Evolutionary conservation across 208 protist genomes (phyloP).

Genomic region (Trypanosoma rangeli): DNA sequence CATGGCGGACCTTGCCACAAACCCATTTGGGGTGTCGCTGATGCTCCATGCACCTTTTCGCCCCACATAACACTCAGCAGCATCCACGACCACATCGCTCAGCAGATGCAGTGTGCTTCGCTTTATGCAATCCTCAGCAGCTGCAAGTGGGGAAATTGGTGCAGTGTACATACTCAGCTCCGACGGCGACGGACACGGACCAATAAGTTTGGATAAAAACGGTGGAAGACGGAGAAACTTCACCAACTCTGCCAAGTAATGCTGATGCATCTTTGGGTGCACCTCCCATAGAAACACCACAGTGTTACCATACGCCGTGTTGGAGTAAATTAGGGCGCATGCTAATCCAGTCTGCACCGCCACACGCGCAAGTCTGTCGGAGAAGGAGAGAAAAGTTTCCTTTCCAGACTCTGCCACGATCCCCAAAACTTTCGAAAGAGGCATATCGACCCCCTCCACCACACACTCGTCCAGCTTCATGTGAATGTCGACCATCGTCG

Average conservation of each 20-base stretch:
- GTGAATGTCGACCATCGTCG: constrained; percentile 57
- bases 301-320: constrained; percentile 40
- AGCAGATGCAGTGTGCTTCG: constrained; percentile 47
- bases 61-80: constrained; percentile 24
- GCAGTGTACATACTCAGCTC: constrained; percentile 46
- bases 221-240: constrained; percentile 45
- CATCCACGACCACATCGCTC: constrained; percentile 65
- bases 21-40: background rate
- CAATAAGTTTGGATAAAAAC: constrained; percentile 59
- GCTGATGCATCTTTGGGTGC: constrained; percentile 68
- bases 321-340: constrained; percentile 42
- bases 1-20: constrained; percentile 24
- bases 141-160: constrained; percentile 35
- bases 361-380: constrained; percentile 57
- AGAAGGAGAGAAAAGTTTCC: constrained; percentile 38
- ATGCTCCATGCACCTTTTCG: too few relatives aligned
- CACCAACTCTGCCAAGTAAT: constrained; percentile 54
- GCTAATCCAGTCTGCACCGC: constrained; percentile 49
- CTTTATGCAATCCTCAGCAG: constrained; percentile 63
- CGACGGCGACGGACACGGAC: constrained; percentile 27
- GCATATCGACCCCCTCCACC: constrained; percentile 55
- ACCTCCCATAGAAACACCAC: constrained; percentile 79
- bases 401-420: constrained; percentile 36
- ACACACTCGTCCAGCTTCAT: constrained; percentile 52
- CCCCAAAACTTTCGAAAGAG: constrained; percentile 48